These are phyloP conservation scores for Yamadazyma takamatsuzukensis DNA, from an alignment of 805 yeast genomes.

Conservation along the genomic window DNA sequence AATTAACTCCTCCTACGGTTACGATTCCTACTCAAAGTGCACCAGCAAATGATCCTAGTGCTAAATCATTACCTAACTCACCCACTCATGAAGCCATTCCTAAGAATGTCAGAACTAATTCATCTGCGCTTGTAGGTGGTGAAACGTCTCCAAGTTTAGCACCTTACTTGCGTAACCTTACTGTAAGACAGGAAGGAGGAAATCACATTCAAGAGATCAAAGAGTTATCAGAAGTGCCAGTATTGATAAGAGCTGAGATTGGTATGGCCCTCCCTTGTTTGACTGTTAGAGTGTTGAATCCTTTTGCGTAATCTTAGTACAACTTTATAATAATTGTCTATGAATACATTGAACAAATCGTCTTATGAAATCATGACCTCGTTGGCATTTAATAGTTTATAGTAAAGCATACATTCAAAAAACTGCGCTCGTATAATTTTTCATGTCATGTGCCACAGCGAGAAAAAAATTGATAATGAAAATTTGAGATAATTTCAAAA, in stretches of 20 bases:
- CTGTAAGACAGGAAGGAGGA: conserved; percentile 59
- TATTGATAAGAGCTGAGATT: conserved; percentile 82
- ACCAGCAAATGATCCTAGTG: background rate
- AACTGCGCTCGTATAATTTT: too few relatives aligned
- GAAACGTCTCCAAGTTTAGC: conserved; percentile 33
- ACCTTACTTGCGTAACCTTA: conserved; percentile 55
- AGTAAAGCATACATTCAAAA: too few relatives aligned
- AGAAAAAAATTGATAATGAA: too few relatives aligned
- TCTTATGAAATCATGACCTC: too few relatives aligned
- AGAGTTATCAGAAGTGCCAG: conserved; percentile 76
- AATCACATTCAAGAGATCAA: conserved; percentile 73
- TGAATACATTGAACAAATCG: too few relatives aligned
- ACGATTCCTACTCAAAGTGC: conserved; percentile 14
- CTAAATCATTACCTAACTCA: conserved; percentile 24
- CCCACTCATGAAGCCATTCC: conserved; percentile 19
- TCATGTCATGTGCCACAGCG: too few relatives aligned
- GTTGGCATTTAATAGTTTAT: too few relatives aligned
- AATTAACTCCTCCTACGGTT: conserved; percentile 47
- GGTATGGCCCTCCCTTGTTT: conserved; percentile 96
- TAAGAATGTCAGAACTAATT: conserved; percentile 18
- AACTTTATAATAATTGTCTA: too few relatives aligned
- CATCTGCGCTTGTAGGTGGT: conserved; percentile 9
- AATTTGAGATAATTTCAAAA: too few relatives aligned
- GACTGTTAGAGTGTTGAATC: conserved; percentile 87
- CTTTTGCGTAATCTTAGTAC: too few relatives aligned